phyloP scores from a whole-genome alignment of 1,139 yeast genomes.

The Lodderomyces orthopsilosis region DNA sequence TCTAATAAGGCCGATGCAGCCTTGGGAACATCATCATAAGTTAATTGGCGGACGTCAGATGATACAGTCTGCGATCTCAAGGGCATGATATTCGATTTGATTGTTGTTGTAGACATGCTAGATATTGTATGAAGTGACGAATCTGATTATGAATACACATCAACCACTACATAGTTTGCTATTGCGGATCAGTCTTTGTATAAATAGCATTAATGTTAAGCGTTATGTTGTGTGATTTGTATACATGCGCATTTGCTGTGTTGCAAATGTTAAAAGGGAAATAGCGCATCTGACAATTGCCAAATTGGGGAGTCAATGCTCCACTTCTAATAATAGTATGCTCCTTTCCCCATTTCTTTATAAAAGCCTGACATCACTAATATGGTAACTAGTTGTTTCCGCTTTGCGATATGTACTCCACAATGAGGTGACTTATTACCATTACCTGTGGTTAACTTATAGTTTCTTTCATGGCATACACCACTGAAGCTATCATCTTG shows the following conservation, averaged over 20 bases:
- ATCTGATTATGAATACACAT: neutral
- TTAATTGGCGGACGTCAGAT: slow-evolving; percentile 25
- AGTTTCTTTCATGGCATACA: too few species aligned
- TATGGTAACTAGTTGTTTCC: neutral
- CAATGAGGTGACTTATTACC: neutral
- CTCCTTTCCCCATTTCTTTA: neutral
- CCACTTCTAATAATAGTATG: neutral
- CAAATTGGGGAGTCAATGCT: neutral
- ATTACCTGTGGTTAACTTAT: neutral
- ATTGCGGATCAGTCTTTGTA: too few species aligned
- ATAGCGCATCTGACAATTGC: neutral
- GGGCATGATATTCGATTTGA: neutral
- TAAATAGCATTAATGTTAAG: too few species aligned
- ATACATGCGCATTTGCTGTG: neutral
- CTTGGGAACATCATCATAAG: slow-evolving; percentile 44
- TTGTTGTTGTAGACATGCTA: slow-evolving; percentile 1
- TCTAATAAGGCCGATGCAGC: slow-evolving; percentile 54
- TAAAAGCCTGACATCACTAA: too few species aligned
- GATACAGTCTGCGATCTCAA: neutral
- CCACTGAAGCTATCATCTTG: too few species aligned
- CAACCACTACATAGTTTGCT: too few species aligned
- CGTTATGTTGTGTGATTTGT: too few species aligned
- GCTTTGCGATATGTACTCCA: neutral
- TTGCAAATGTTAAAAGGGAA: neutral
- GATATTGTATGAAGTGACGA: neutral